Percentiles rank a stretch among this genome's conserved stretches.
phyloP scores from a whole-genome alignment of 78 protist genomes.

The Bigelowiella natans region DNA sequence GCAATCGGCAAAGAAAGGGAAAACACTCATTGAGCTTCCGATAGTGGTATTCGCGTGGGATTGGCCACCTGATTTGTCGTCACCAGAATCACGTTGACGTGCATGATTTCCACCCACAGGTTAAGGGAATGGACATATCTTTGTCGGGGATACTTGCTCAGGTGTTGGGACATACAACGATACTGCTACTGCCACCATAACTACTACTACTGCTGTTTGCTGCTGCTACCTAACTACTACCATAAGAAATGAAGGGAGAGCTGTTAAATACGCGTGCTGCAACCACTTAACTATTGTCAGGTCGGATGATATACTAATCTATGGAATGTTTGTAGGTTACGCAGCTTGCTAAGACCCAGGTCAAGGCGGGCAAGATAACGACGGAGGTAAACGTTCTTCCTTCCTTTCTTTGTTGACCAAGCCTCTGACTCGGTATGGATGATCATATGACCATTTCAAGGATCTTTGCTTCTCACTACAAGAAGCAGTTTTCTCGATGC shows the following conservation, averaged over 20 bases:
- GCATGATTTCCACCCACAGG: background rate
- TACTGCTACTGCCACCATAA: background rate
- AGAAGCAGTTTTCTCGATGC: constrained; percentile 7
- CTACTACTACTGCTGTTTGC: background rate
- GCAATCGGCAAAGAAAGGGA: constrained; percentile 66
- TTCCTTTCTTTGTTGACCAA: no score
- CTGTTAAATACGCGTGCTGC: no score
- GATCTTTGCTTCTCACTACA: constrained; percentile 13
- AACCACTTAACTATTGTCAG: background rate
- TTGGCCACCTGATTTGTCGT: constrained; percentile 81
- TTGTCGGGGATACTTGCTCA: background rate
- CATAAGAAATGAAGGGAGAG: no score
- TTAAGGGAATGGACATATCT: constrained; percentile 50
- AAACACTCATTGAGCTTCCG: constrained; percentile 68
- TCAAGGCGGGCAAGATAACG: background rate
- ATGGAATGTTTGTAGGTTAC: no score
- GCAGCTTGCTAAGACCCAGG: background rate
- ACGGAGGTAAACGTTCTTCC: no score
- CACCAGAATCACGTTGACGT: background rate
- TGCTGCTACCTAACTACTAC: no score
- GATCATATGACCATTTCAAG: no score
- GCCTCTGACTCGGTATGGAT: no score
- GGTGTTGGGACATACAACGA: background rate
- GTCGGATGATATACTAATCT: no score
- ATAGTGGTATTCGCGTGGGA: constrained; percentile 79